Evolutionary conservation across 129 eudicot species (phyloP).

Genomic region (Logfia minima): DNA sequence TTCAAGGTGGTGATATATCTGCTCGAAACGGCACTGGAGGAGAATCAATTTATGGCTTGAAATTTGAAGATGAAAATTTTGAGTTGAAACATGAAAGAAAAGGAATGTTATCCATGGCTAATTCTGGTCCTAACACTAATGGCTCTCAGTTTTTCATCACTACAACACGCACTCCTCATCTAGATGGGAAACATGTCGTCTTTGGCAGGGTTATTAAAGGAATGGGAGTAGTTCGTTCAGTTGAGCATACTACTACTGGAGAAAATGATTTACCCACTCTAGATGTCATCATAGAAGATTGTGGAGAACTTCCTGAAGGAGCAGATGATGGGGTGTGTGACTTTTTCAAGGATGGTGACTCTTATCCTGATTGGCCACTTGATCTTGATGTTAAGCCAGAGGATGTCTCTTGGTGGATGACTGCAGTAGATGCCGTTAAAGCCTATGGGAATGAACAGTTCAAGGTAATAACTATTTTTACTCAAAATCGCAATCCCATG

Average conservation of each 20-base stretch:
- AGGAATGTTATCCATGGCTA: slow-evolving; percentile 96
- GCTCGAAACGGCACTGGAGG: slow-evolving; percentile 69
- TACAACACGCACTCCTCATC: slow-evolving; percentile 68
- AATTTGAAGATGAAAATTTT: slow-evolving; percentile 92
- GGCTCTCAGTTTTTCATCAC: slow-evolving; percentile 86
- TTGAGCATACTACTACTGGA: slow-evolving; percentile 59
- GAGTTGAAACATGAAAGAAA: slow-evolving; percentile 81
- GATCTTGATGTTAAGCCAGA: slow-evolving; percentile 73
- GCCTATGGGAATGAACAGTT: slow-evolving; percentile 70
- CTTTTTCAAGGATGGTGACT: slow-evolving; percentile 89
- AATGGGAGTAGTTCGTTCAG: slow-evolving; percentile 75
- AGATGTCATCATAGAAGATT: slow-evolving; percentile 71
- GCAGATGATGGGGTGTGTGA: slow-evolving; percentile 77
- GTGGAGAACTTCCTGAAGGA: slow-evolving; percentile 94
- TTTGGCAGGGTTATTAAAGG: slow-evolving; percentile 94
- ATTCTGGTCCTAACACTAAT: slow-evolving; percentile 81
- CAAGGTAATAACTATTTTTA: slow-evolving; percentile 50
- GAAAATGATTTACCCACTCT: slow-evolving; percentile 49
- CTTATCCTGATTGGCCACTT: slow-evolving; percentile 89
- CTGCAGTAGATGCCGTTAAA: slow-evolving; percentile 65
- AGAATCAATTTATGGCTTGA: slow-evolving; percentile 80
- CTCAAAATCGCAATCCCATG: not conserved
- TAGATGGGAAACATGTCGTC: slow-evolving; percentile 88
- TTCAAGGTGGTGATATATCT: slow-evolving; percentile 89
- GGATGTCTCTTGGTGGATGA: slow-evolving; percentile 73